Evolutionary conservation across 805 yeast species (phyloP), one percentile per base, ranked within the genome.

Genomic region (Tanozyma kutaoensis): DNA sequence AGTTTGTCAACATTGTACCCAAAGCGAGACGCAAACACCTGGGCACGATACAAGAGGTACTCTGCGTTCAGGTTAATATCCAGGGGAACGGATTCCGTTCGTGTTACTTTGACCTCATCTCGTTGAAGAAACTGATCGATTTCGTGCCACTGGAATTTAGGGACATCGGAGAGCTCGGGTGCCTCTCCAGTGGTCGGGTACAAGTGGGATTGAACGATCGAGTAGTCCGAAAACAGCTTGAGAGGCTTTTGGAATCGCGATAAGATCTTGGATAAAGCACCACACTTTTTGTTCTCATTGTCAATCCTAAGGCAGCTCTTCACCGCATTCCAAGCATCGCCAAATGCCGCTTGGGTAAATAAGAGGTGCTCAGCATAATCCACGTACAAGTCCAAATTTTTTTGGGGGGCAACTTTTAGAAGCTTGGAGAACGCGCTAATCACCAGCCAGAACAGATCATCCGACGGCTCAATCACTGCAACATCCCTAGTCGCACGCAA

Each of bases 281-380:
- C 70, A 48, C 94, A 84, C 3, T 50, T 53, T 15, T 53, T 52
- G 36, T 64, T 66, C 35, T 82, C 95, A 48, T 82, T 79, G 48
- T 88, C 88, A 24, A 71, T 63, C 29, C 78, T 72, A 26, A 88
- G 54, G 46, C 96, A 85, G 35, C 67, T 72, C 37, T 76, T 68
- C 15, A 76, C 57, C 22, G 62, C 58, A 32, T 49, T 58, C 39
- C 67, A 50, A 0, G 78, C 65, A 15, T 60, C 59, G 11, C 68
- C 68, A 32, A 63, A 69, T 22, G 71, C 69, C 21, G 59, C 55
- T 22, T 72, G 57, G 5, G 72, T 65, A 38, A 62, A 73, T 26
- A 67, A 49, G 30, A 55, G 37, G 30, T 45, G 48, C 15, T 52
- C 43, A 1, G 64, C 37, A 12, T 48, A 28, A 11, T 31, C 29